Base-by-base conservation (phyloP, 2,329 filamentous ascomycete species). In the Verticillium alfalfae region DNA sequence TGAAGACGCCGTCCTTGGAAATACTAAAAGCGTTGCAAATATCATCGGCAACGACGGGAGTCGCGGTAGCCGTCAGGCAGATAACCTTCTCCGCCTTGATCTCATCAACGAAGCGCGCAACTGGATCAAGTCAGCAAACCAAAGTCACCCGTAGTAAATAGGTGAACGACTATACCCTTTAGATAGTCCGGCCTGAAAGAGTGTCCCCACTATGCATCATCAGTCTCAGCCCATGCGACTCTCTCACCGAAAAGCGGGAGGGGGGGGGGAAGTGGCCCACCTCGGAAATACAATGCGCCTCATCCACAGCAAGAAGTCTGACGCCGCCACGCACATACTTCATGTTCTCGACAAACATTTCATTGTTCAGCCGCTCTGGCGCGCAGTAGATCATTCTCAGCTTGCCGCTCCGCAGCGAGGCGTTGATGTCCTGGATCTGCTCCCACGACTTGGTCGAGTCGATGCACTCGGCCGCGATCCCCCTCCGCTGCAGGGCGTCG, bases 21-120 rank as follows among this genome's bases (percentile, higher is more conserved):
- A 88, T 82, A 2, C 77, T 64, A 66, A 87, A 87, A 0, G 79
- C 79, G 41, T 76, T 71, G 64, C 83, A 80, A 34, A 87, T 78
- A 60, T 86, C 84, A 7, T 81, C 70, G 0, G 80, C 78, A n/a
- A 87, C 84, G 10, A 76, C 75, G 2, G 80, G 81, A 2, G 83
- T 86, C 9, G 84, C 84, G 1, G 84, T 87, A 3, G 84, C 84
- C 0, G 84, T 87, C 31, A 87, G 70, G 64, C 85, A 88, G 12
- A 88, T 73, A 4, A 88, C 83, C 16, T 83, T 75, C 67, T 87
- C 83, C 0, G 85, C 84, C 34, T 79, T 70, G 63, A 85, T 79
- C 66, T 87, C 84, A 16, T 78, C 70, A 2, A 77, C 78, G 58
- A 87, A 87, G 12, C 84, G 78, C 3, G 84, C 80, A 16, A 87